Evolutionary conservation across 2,329 filamentous ascomycete species (phyloP).

Genomic region (Hypoxylon sp.): DNA sequence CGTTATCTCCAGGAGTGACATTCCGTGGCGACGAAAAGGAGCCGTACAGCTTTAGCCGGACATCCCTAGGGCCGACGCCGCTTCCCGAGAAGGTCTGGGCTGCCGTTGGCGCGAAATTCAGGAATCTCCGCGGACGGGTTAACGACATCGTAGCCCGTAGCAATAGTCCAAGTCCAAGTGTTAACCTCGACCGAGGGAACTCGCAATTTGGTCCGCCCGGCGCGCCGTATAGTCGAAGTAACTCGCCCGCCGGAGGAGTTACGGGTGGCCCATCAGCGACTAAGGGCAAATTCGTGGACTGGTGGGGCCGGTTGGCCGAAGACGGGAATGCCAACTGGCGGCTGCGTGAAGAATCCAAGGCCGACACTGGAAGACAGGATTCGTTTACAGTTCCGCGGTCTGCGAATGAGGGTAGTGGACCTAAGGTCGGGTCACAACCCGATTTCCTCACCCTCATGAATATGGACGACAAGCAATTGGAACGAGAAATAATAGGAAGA

Average conservation of each 20-base stretch:
- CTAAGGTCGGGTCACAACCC: conserved; percentile 54
- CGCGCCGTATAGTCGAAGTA: conserved; percentile 56
- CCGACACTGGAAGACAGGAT: conserved; percentile 48
- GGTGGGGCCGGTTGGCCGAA: conserved; percentile 62
- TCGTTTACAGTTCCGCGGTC: conserved; percentile 50
- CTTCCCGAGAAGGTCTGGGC: conserved; percentile 60
- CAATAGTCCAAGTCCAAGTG: conserved; percentile 57
- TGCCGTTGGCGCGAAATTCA: conserved; percentile 57
- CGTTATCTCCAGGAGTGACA: conserved; percentile 58
- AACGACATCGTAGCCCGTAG: conserved; percentile 52
- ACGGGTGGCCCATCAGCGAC: conserved; percentile 47
- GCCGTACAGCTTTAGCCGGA: conserved; percentile 61
- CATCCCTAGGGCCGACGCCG: conserved; percentile 66
- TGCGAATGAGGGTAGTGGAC: conserved; percentile 44
- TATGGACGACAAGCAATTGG: conserved; percentile 60
- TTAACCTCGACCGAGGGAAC: conserved; percentile 67
- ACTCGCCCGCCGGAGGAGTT: conserved; percentile 50
- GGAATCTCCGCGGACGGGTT: conserved; percentile 56
- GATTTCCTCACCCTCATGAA: conserved; percentile 62
- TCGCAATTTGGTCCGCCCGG: conserved; percentile 63
- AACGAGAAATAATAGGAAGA: conserved; percentile 35
- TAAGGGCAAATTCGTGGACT: conserved; percentile 61
- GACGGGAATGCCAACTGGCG: conserved; percentile 59
- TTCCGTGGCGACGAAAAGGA: conserved; percentile 47
- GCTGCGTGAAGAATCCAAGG: conserved; percentile 51